These are phyloP conservation scores for Danielia reshetovae DNA, from an alignment of 805 yeast species.

Conservation along the genomic window DNA sequence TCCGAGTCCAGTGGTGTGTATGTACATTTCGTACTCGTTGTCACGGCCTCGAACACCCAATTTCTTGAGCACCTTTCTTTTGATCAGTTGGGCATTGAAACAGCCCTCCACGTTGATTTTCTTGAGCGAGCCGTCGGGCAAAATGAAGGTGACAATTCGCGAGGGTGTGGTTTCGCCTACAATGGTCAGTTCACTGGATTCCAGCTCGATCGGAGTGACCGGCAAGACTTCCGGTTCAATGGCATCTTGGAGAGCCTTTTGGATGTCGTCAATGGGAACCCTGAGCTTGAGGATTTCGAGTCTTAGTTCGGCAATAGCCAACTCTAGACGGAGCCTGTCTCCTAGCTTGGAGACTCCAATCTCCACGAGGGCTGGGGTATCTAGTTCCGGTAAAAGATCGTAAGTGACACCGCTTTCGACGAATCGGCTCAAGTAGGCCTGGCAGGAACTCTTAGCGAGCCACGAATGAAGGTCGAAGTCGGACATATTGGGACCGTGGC, in stretches of 20 bases:
- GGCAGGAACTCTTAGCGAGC: constrained; percentile 34
- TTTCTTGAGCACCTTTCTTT: constrained; percentile 60
- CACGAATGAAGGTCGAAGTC: constrained; percentile 30
- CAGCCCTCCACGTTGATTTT: constrained; percentile 73
- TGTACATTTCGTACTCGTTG: constrained; percentile 57
- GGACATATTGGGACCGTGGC: too few species aligned
- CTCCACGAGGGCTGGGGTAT: constrained; percentile 60
- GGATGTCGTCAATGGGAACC: constrained; percentile 11
- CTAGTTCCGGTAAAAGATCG: constrained; percentile 58
- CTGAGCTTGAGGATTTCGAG: constrained; percentile 5
- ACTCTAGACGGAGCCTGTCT: constrained; percentile 68
- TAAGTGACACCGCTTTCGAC: constrained; percentile 51
- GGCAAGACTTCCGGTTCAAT: neutral
- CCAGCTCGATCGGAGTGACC: neutral
- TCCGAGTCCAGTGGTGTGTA: constrained; percentile 33
- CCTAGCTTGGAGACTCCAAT: constrained; percentile 78
- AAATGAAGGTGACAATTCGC: constrained; percentile 57
- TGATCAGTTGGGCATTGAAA: constrained; percentile 75
- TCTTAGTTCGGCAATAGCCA: constrained; percentile 49
- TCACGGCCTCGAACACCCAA: constrained; percentile 45
- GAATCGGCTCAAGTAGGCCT: constrained; percentile 30
- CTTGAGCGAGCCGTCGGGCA: constrained; percentile 69
- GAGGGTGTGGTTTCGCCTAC: constrained; percentile 2
- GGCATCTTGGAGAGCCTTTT: constrained; percentile 5
- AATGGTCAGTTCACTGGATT: neutral